These are phyloP conservation scores for Laburnicola sp. DNA, from an alignment of 2,329 filamentous ascomycete genomes.

Conservation along the genomic window DNA sequence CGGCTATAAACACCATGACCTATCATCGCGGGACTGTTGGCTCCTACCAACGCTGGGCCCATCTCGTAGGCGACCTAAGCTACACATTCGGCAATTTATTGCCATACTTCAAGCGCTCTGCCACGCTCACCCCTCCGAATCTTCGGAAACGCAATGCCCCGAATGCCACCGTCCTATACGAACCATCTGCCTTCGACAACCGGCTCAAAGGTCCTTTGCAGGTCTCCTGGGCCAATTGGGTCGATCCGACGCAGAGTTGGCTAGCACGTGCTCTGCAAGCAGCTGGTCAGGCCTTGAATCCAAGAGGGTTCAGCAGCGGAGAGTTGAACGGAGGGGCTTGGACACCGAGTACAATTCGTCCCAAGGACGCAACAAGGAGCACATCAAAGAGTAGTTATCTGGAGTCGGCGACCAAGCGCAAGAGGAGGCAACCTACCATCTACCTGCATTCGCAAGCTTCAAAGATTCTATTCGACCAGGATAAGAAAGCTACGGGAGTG, in stretches of 20 bases:
- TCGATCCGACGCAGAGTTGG: slow-evolving; percentile 29
- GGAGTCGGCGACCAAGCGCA: not conserved
- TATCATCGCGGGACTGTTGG: slow-evolving; percentile 30
- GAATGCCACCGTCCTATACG: slow-evolving; percentile 25
- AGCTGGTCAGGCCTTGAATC: slow-evolving; percentile 22
- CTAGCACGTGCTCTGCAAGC: slow-evolving; percentile 26
- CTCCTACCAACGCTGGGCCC: slow-evolving; percentile 36
- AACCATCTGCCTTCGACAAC: slow-evolving; percentile 21
- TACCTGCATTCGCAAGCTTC: not conserved
- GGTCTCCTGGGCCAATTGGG: slow-evolving; percentile 34
- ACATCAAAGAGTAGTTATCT: not conserved
- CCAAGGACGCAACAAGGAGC: not conserved
- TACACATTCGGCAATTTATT: slow-evolving; percentile 33
- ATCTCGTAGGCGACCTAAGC: slow-evolving; percentile 34
- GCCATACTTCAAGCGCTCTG: slow-evolving; percentile 34
- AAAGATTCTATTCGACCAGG: slow-evolving; percentile 3
- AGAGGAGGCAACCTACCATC: not conserved
- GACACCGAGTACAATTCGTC: not conserved
- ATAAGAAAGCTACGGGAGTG: not conserved
- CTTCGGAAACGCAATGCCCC: slow-evolving; percentile 19
- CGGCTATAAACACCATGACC: slow-evolving; percentile 29
- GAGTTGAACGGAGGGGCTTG: slow-evolving; percentile 16
- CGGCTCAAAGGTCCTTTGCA: slow-evolving; percentile 23
- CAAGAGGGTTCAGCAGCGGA: slow-evolving; percentile 28
- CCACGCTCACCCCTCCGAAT: slow-evolving; percentile 36